Evolutionary conservation across 2,329 filamentous ascomycete genomes (phyloP).

Genomic region (Verticillium dahliae): DNA sequence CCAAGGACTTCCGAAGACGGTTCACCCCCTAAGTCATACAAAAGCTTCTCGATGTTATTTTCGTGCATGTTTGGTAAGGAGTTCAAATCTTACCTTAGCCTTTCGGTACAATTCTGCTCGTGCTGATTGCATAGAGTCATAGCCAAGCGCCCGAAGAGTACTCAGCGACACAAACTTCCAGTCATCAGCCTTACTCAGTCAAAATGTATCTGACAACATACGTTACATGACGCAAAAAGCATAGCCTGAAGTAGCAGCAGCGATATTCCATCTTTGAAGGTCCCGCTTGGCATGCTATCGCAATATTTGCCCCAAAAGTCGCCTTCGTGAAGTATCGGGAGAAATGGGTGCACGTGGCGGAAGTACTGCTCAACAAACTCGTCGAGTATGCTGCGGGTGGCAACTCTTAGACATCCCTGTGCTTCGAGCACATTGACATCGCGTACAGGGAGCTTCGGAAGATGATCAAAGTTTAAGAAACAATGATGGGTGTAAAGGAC

Average conservation of each 20-base stretch:
- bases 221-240: conserved; percentile 35
- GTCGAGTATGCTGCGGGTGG: conserved; percentile 31
- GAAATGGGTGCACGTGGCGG: conserved; percentile 36
- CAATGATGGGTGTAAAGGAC: conserved; percentile 37
- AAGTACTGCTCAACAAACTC: conserved; percentile 43
- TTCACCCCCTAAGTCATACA: conserved; percentile 38
- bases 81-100: conserved; percentile 2
- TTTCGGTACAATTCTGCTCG: conserved; percentile 34
- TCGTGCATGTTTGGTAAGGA: neutral
- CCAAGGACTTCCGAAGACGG: conserved; percentile 30
- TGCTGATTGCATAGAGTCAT: conserved; percentile 32
- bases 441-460: conserved; percentile 30
- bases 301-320: conserved; percentile 37
- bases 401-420: conserved; percentile 38
- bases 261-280: conserved; percentile 23
- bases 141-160: conserved; percentile 33
- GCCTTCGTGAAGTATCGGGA: conserved; percentile 37
- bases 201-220: conserved; percentile 11
- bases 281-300: conserved; percentile 11
- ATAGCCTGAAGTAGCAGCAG: conserved; percentile 40
- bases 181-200: conserved; percentile 4
- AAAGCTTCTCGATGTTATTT: conserved; percentile 19
- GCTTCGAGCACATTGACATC: conserved; percentile 39
- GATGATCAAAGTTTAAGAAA: conserved; percentile 27
- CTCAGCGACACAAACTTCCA: conserved; percentile 27